Base-by-base conservation (phyloP, 2,329 filamentous ascomycete genomes). In the Neoascochyta sp. region DNA sequence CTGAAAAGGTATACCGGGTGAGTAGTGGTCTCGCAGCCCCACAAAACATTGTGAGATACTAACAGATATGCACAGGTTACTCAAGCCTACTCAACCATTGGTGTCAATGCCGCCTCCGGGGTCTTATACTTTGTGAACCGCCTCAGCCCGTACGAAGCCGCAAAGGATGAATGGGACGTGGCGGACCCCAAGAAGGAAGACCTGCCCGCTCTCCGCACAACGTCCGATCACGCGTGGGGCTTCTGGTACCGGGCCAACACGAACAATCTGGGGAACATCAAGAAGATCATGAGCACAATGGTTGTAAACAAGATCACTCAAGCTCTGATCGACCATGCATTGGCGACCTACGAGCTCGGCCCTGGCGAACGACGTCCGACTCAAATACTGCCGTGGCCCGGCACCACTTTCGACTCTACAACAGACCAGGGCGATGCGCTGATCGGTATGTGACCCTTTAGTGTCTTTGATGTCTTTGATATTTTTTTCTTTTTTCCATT, bases 201-300 rank as follows among this genome's bases (percentile, higher is more conserved):
- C 24, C 39, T 50, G 1, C 47, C 49, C 9, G 35, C 28, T 5
- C 32, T 52, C 2, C 24, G 29, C 3, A 24, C 33, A 3, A 34
- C 34, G 9, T 45, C 47, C 2, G 49, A 52, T 15, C 27, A 49
- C 11, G 33, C 45, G 7, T 52, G 47, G 47, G 39, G 35, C 3
- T 38, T 41, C 21, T 52, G 46, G 42, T 32, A 34, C 7, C 29
- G 36, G 3, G 34, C 32, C 4, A 35, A 35, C 7, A 21, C n/a
- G 9, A 15, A 21, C 1, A 34, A 35, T 11, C 12, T 39, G n/a
- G 10, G 14, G 5, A 39, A 35, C 5, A 39, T 50, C 24, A 34
- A 14, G 7, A 43, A 43, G 20, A 35, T 47, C 19, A 39, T 42
- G 30, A 27, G 32, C 3, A 11, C 32, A 12, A 34, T 25, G 9